Evolutionary conservation across 331 rosid genomes (phyloP), one percentile per base, ranked within the genome.

Genomic region (Quercus phellos): DNA sequence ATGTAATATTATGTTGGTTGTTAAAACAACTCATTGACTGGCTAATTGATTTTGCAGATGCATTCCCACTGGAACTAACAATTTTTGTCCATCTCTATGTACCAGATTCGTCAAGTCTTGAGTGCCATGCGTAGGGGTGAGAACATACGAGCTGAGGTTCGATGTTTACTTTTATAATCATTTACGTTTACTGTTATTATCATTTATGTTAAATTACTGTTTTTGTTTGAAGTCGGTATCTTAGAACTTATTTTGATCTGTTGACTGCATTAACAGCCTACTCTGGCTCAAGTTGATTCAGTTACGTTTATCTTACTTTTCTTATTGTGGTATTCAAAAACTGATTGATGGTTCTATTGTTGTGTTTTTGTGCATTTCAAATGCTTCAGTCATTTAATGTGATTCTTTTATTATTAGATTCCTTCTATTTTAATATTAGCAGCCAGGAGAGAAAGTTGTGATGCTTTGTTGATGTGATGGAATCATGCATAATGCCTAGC

Each of bases 61-160:
- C 60, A 17, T 59, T 75, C 58, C n/a, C 51, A 54, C 56, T 21
- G 22, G 61, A 76, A 68, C 80, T 80, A 76, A 83, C 68, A 21
- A 27, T 74, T 68, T 67, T 22, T 24, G 50, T 84, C 75, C 34
- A 55, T 71, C 81, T 66, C 51, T 59, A 27, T 87, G 77, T 87
- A 74, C 77, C 97, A 93, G 98, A 91, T 93, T 85, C 97, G 98
- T 76, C 94, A 93, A 89, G 97, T 93, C 86, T 83, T 91, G 91
- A 85, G 78, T 83, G 92, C 93, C 42, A 88, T 93, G 94, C 94
- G 91, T 43, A 91, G 97, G 93, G 93, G 94, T 80, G 98, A 91
- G 80, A 93, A 83, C 88, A 80, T 93, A 74, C 87, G 91, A 72
- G 90, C 83, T 18, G 97, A 93, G 98, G 98, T 93, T 84, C 13